Evolutionary conservation across 2,329 filamentous ascomycete genomes (phyloP), one percentile per base, ranked within the genome.

Genomic region (Fusarium sp.): DNA sequence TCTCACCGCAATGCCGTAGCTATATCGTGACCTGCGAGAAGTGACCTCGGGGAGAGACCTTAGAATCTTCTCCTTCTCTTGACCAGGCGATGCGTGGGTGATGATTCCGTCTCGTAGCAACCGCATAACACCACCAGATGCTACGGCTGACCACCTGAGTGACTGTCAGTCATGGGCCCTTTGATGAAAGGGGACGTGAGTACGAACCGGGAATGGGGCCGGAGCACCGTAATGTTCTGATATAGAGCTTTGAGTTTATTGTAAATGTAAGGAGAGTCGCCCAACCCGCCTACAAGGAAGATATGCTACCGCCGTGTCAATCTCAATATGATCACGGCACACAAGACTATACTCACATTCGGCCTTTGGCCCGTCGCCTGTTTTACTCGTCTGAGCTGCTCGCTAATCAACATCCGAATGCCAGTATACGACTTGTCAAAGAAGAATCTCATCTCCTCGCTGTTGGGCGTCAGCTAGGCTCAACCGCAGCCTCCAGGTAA

Each of bases 381-480:
- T 11, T 54, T n/a, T n/a, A 54, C 50, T 14, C 29, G 9, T 20
- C n/a, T 33, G 18, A 31, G 29, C 3, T 54, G 50, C 25, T 54
- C 50, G 7, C 50, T 54, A 20, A 54, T 31, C 16, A 54, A 31
- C 27, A 31, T 20, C 6, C 50, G 50, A 14, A 54, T 54, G 20
- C 50, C 50, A 6, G 50, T 54, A n/a, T 31, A 54, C 10, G 50
- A 54, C 27, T 54, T 54, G 27, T 20, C 29, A 33, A 54, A 54
- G 50, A 54, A 54, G n/a, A 31, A 31, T 13, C 10, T 7, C 50
- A 54, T 54, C 50, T 54, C 50, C 50, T 54, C 50, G 27, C 50
- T 54, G 14, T 14, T 33, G 4, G 1, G 2, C 20, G 7, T 47
- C 14, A 47, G 42, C 22, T 7, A 47, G 11, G 20, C 20, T 25